Evolutionary conservation across 1,284 basidiomycete genomes (phyloP).

Genomic region (Cutaneotrichosporon spelunceum): DNA sequence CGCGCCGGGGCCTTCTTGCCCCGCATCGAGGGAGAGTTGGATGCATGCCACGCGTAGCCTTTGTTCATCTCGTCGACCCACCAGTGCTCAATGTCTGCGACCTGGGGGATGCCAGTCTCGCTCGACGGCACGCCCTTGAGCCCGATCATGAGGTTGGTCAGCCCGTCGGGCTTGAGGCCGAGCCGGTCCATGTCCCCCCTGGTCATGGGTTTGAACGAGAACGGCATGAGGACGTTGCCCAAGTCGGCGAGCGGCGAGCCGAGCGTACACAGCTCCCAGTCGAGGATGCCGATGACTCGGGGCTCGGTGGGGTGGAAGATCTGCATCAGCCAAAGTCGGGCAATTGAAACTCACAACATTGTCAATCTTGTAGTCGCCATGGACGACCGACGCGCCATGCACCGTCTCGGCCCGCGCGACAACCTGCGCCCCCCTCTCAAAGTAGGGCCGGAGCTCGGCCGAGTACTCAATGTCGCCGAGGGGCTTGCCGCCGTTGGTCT

Average conservation of each 20-base stretch:
- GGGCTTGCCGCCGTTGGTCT: conserved; percentile 24
- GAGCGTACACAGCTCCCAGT: conserved; percentile 94
- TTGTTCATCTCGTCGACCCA: conserved; percentile 49
- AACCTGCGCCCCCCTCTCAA: conserved; percentile 59
- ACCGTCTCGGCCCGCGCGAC: conserved; percentile 68
- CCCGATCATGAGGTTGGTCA: conserved; percentile 31
- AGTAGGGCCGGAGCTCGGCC: conserved; percentile 69
- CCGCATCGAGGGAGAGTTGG: conserved; percentile 5
- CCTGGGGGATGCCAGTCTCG: conserved; percentile 60
- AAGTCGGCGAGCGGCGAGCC: conserved; percentile 88
- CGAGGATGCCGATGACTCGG: conserved; percentile 85
- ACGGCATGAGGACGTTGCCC: conserved; percentile 61
- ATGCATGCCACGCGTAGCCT: conserved; percentile 30
- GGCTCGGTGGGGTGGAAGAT: conserved; percentile 85
- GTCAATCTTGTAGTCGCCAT: conserved; percentile 96
- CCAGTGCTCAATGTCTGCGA: conserved; percentile 65
- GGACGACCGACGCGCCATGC: conserved; percentile 65
- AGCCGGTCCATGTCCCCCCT: background rate
- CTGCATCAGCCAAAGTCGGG: background rate
- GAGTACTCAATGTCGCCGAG: conserved; percentile 58
- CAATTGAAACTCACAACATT: conserved; percentile 60
- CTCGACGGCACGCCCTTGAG: conserved; percentile 63
- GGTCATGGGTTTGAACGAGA: conserved; percentile 8
- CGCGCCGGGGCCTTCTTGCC: conserved; percentile 4
- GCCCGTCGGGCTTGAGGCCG: background rate